Evolutionary conservation across 2,329 filamentous ascomycete species (phyloP).

Genomic region (Elsinoe arachidis): DNA sequence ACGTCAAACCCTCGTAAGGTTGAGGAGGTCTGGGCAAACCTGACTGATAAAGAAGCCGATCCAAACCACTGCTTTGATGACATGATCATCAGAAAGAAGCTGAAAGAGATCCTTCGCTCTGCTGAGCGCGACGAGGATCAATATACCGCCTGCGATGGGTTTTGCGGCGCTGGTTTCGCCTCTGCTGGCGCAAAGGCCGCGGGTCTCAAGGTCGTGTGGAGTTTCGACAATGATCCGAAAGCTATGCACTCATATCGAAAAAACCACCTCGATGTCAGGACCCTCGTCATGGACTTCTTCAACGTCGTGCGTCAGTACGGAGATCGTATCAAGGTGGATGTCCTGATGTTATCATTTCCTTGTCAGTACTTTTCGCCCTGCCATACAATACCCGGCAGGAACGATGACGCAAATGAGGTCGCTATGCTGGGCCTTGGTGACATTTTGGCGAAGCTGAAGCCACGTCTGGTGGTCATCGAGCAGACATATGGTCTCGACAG

Average conservation of each 20-base stretch:
- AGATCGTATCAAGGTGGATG: conserved; percentile 46
- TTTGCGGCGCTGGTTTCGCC: conserved; percentile 64
- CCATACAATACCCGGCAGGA: conserved; percentile 49
- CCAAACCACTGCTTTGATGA: not conserved
- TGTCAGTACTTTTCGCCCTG: conserved; percentile 69
- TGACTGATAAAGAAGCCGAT: conserved; percentile 12
- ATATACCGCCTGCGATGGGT: conserved; percentile 64
- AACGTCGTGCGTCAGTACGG: conserved; percentile 38
- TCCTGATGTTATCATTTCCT: conserved; percentile 60
- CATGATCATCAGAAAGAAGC: not conserved
- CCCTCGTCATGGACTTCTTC: conserved; percentile 20
- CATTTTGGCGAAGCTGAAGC: conserved; percentile 50
- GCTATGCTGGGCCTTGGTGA: conserved; percentile 40
- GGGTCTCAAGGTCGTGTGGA: conserved; percentile 52
- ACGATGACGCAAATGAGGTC: conserved; percentile 61
- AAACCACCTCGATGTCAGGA: conserved; percentile 45
- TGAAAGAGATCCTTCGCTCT: not conserved
- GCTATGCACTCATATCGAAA: conserved; percentile 50
- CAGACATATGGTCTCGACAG: conserved; percentile 62
- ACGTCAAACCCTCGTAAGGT: not conserved
- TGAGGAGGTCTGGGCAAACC: conserved; percentile 2
- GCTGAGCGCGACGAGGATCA: not conserved
- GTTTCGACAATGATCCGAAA: conserved; percentile 52
- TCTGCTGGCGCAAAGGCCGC: conserved; percentile 54
- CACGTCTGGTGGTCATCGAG: conserved; percentile 67